These are phyloP conservation scores for Golubevia sp. DNA, from an alignment of 1,284 basidiomycete genomes.

Conservation along the genomic window DNA sequence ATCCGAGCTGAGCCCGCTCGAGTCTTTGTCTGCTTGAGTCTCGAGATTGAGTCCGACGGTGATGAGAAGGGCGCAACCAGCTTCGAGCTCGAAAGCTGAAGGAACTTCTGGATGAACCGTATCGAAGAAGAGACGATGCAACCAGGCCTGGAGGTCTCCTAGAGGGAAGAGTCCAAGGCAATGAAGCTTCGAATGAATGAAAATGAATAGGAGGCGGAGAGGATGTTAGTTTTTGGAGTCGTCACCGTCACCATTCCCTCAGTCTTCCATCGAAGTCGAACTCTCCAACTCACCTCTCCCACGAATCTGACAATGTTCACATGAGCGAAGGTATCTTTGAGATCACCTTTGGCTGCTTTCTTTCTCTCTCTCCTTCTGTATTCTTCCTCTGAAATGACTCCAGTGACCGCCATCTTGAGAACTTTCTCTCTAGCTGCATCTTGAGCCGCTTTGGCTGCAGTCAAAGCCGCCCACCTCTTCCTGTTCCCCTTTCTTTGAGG, in stretches of 20 bases:
- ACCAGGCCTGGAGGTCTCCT: constrained; percentile 17
- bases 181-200: constrained; percentile 14
- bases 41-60: constrained; percentile 30
- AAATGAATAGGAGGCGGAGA: no score
- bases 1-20: not conserved
- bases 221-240: no score
- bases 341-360: constrained; percentile 7
- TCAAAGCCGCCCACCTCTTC: constrained; percentile 8
- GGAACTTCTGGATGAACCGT: constrained; percentile 35
- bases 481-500: constrained; percentile 6
- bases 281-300: constrained; percentile 8
- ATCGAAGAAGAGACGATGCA: constrained; percentile 35
- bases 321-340: constrained; percentile 8
- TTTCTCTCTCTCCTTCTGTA: constrained; percentile 6
- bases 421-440: constrained; percentile 2
- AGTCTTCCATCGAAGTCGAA: not conserved
- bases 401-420: constrained; percentile 3
- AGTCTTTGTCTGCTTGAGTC: constrained; percentile 1
- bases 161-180: constrained; percentile 1
- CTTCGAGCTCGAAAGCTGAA: constrained; percentile 42
- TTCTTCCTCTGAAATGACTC: constrained; percentile 11
- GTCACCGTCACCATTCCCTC: not conserved
- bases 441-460: not conserved
- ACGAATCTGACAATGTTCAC: constrained; percentile 11
- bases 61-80: constrained; percentile 38